Base-by-base conservation (phyloP, 805 yeast genomes). In the Zygosaccharomyces bailii region DNA sequence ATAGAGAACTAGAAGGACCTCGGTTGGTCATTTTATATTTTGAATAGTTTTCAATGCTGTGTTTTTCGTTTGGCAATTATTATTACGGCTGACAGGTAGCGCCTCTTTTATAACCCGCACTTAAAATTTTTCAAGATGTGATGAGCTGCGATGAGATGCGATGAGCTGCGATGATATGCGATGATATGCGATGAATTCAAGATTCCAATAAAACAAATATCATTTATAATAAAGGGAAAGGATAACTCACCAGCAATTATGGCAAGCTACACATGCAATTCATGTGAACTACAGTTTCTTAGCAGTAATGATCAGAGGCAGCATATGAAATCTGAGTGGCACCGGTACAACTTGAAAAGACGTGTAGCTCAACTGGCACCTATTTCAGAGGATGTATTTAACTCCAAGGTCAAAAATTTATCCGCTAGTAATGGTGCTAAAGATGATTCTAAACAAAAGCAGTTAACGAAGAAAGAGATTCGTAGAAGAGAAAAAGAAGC, bases 241-340 rank as follows among this genome's bases (percentile, higher is more conserved):
- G 23, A 13, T 4, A 17, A 23, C 9, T 17, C 20, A 10, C 19
- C 16, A 34, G 10, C 27, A 25, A 17, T 11, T 4, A 55, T 55
- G 59, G 49, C 59, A 5, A 30, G 31, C 20, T 71, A 65, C 57
- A 89, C 98, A 5, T 93, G 99, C 72, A 86, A 89, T 63, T 82
- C 96, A 18, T 93, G 99, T 66, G 82, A 79, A 20, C 73, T 91
- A 52, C 82, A 81, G 40, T 93, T 93, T 56, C 78, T 82, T 20
- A 68, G 79, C 8, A 80, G 95, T 2, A 85, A 78, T 43, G 78
- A 78, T 57, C 99, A 93, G 69, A 75, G 98, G 56, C 69, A 72
- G 41, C 99, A 93, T 63, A 93, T 93, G 99, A 87, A 86, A 61
- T 79, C 96, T 1, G 99, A 93, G 50, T 93, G 99, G 99, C 99